Evolutionary conservation across 2,329 filamentous ascomycete genomes (phyloP), one percentile per base, ranked within the genome.

Genomic region (Penicillium sp.): DNA sequence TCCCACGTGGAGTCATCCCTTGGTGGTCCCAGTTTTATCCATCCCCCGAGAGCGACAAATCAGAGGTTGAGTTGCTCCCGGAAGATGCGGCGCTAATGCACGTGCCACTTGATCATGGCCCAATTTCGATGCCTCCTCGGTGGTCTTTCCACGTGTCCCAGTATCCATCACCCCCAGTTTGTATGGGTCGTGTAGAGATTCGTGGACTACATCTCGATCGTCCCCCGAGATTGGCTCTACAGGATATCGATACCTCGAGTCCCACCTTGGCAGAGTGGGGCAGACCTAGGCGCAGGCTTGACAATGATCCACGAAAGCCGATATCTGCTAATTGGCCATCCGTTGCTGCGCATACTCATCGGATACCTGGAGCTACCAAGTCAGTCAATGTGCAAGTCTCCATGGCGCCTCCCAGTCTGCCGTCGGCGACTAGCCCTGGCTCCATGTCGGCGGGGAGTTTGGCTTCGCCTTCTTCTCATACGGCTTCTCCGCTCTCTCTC

Each of bases 181-280:
- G 30, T 31, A 25, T 46, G 31, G 41, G 56, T 42, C 22, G 46
- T 33, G 27, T 44, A 4, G 6, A 14, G n/a, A 25, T 49, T 6
- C 18, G 13, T n/a, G 46, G 46, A 14, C 13, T 49, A 7, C 19
- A 35, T 28, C 29, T 37, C n/a, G 39, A 16, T 46, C 40, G 39
- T 50, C 46, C 40, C 44, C 41, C 41, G 27, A 40, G 14, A 42
- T 39, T 8, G 40, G 52, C 19, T 52, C 64, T 52, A 10, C 60
- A 63, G 11, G 75, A 77, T 58, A 62, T 75, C 13, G 75, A 75
- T 44, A 78, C 77, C 76, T 72, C 71, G 52, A 75, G 78, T 53
- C 63, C 34, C 2, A n/a, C 50, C 9, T 16, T 16, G 8, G 33
- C 16, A 41, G 44, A n/a, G 12, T 39, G 4, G 29, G 28, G 2